Base-by-base conservation (phyloP, 148 eudicot genomes). In the Vaccinium corymbosum region DNA sequence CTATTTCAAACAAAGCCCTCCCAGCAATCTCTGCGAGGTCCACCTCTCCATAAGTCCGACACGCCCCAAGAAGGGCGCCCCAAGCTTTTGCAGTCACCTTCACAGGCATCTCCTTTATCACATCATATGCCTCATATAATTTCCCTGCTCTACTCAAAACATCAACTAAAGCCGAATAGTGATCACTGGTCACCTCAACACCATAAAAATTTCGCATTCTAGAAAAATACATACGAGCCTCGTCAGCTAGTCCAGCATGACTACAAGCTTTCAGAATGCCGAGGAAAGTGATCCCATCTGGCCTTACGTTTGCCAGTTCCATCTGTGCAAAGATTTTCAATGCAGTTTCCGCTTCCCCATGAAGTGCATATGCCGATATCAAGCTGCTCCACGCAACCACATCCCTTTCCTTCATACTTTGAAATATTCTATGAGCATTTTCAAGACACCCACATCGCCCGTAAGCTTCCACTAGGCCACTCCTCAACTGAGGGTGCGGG, bases 1-100 rank as follows among this genome's bases (percentile, higher is more conserved):
- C 93, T 79, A 90, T 87, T 62, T 86, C 90, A 86, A 91, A 90
- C 88, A 91, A 86, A 22, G 89, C 93, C 75, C 81, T 82, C 7
- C 85, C 93, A 38, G 92, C 92, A 75, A 88, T 82, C 87, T 91
- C 93, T 0, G 89, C 93, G 10, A 91, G 85, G 73, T 90, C 90
- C 56, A 91, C 89, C 51, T 91, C 91, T 19, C 92, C 93, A 83
- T 88, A 89, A 49, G 93, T 90, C 70, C 87, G 85, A 77, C 93
- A 91, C 0, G 93, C 89, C n/a, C 92, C 92, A 82, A 91, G 85
- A 77, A 91, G 92, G n/a, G 92, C 93, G 0, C 93, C 93, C 93
- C 93, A 91, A 76, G 92, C 88, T 85, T 91, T 91, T 25, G 91
- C 92, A 81, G 93, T 91, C 6, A 88, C 91, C 83, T 89, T 89